These are phyloP conservation scores for Vachellia pachyceras DNA, from an alignment of 306 rosid species.

Conservation along the genomic window DNA sequence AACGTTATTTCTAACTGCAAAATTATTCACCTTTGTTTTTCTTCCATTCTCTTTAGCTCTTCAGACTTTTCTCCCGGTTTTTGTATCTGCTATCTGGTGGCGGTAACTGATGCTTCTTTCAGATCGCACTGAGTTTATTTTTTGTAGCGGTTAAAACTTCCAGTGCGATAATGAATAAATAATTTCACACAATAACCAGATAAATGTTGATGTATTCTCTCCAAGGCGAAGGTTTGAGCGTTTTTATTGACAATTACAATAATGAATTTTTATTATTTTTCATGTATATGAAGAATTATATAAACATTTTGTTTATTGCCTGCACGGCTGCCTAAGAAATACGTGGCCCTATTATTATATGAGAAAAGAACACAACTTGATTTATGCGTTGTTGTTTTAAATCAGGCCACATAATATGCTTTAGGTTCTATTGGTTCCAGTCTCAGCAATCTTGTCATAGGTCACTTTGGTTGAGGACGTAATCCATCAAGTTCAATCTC, in stretches of 20 bases:
- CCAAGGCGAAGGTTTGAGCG: not conserved
- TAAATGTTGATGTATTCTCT: not conserved
- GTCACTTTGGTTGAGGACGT: slow-evolving; percentile 8
- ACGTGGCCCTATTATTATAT: not conserved
- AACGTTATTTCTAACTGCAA: not conserved
- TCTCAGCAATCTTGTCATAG: not conserved
- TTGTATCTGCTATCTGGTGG: not conserved
- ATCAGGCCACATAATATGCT: slow-evolving; percentile 1
- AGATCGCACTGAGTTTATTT: not conserved
- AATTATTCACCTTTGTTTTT: not conserved
- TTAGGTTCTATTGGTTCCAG: not conserved
- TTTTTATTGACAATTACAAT: too few relatives aligned
- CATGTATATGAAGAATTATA: not conserved
- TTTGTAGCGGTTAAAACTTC: not conserved
- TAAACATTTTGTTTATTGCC: not conserved
- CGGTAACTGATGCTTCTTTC: not conserved
- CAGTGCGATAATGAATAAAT: not conserved
- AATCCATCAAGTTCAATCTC: slow-evolving; percentile 7
- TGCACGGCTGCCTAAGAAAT: not conserved
- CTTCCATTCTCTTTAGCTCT: not conserved
- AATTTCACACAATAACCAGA: not conserved
- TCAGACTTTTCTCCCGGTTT: slow-evolving; percentile 23
- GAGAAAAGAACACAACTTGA: not conserved
- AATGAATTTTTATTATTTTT: not conserved
- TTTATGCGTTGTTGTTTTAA: not conserved